phyloP scores from a whole-genome alignment of 768 basidiomycete species.

The Mycena galopus region DNA sequence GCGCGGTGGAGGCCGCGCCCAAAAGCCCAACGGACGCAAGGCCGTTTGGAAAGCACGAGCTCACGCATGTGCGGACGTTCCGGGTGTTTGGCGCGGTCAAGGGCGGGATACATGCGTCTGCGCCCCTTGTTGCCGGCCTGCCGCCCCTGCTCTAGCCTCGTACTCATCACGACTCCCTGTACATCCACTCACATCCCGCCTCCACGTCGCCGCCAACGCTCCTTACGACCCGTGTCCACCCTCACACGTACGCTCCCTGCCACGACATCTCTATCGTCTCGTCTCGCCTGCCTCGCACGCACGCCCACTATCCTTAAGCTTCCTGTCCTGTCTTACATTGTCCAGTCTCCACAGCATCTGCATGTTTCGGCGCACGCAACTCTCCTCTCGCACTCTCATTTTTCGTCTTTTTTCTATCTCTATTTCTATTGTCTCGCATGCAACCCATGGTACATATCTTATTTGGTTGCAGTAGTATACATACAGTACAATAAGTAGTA shows the following conservation, averaged over 20 bases:
- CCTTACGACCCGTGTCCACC: not conserved
- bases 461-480: too few relatives aligned
- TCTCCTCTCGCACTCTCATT: constrained; percentile 19
- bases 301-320: not conserved
- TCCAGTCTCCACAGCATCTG: constrained; percentile 6
- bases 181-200: not conserved
- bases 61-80: constrained; percentile 65
- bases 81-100: constrained; percentile 67
- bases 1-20: constrained; percentile 17
- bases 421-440: not conserved
- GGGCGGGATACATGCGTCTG: constrained; percentile 1
- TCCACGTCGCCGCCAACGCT: not conserved
- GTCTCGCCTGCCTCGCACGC: not conserved
- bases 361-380: constrained; percentile 23
- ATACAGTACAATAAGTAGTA: too few relatives aligned
- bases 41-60: constrained; percentile 51
- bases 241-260: not conserved
- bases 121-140: not conserved
- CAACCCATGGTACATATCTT: too few relatives aligned
- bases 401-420: not conserved
- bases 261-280: not conserved
- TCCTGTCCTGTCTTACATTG: not conserved
- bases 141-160: not conserved
- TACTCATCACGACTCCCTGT: not conserved
- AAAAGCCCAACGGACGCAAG: constrained; percentile 40